phyloP scores from a whole-genome alignment of 2,329 filamentous ascomycete species.

The Cladosporium sp. region DNA sequence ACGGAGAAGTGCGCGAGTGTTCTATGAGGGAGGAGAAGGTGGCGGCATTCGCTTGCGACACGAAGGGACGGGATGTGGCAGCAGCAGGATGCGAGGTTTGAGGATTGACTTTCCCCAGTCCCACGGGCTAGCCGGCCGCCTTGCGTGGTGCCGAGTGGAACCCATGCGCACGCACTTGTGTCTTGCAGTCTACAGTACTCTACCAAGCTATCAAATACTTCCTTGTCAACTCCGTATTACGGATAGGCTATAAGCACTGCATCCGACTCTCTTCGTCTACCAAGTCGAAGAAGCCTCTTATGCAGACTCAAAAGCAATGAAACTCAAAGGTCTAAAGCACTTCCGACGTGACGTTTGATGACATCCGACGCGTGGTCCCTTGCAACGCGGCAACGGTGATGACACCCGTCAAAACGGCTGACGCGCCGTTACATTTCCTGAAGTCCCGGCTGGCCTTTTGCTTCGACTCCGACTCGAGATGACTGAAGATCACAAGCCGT shows the following conservation, averaged over 20 bases:
- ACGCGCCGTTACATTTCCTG: neutral
- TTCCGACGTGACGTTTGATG: neutral
- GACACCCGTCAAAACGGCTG: neutral
- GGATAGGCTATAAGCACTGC: neutral
- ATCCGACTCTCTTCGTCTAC: neutral
- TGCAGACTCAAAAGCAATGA: neutral
- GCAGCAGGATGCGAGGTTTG: neutral
- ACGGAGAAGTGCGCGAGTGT: neutral
- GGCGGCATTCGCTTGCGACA: conserved; percentile 6
- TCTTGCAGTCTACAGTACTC: neutral
- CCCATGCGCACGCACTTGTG: neutral
- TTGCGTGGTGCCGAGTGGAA: neutral
- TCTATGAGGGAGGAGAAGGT: neutral
- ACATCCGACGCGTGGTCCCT: conserved; percentile 5
- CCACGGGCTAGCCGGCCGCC: neutral
- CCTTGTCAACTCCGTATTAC: neutral
- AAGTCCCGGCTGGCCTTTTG: neutral
- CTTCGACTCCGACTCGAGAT: neutral
- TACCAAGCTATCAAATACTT: neutral
- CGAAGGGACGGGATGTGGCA: neutral
- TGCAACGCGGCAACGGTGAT: neutral
- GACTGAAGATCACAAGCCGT: neutral
- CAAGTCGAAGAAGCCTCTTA: neutral
- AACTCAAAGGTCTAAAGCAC: neutral
- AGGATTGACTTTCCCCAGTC: conserved; percentile 9